phyloP scores from a whole-genome alignment of 768 basidiomycete species.

The Grammothele lineata region DNA sequence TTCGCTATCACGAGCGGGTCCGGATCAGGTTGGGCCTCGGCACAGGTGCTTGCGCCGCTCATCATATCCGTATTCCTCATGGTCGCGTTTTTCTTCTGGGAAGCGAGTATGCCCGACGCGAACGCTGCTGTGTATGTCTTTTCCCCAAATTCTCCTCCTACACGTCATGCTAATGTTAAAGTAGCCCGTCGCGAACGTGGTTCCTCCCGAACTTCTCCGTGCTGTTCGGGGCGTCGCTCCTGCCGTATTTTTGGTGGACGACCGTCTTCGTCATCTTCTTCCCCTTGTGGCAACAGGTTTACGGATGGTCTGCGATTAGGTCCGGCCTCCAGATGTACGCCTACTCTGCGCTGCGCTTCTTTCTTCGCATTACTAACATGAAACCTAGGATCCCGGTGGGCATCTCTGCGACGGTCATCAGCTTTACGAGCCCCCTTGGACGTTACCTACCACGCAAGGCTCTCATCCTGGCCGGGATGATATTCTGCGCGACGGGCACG shows the following conservation, averaged over 20 bases:
- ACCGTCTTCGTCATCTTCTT: conserved; percentile 25
- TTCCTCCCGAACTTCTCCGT: conserved; percentile 32
- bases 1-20: conserved; percentile 32
- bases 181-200: conserved; percentile 30
- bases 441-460: conserved; percentile 32
- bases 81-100: conserved; percentile 36
- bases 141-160: too few species aligned
- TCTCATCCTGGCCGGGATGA: conserved; percentile 38
- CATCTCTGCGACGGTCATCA: conserved; percentile 27
- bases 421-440: conserved; percentile 32
- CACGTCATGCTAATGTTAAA: not conserved
- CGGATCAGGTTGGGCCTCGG: conserved; percentile 32
- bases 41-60: conserved; percentile 35
- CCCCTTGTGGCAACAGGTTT: conserved; percentile 27
- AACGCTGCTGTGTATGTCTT: conserved; percentile 28
- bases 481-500: too few species aligned
- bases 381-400: conserved; percentile 32
- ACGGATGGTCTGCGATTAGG: conserved; percentile 27
- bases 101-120: conserved; percentile 28
- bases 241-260: conserved; percentile 34
- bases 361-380: not conserved
- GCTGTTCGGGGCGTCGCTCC: conserved; percentile 26
- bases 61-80: conserved; percentile 32
- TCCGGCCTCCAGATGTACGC: conserved; percentile 30
- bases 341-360: not conserved